phyloP scores from a whole-genome alignment of 495 filamentous ascomycete genomes.

The Xylaria cubensis region DNA sequence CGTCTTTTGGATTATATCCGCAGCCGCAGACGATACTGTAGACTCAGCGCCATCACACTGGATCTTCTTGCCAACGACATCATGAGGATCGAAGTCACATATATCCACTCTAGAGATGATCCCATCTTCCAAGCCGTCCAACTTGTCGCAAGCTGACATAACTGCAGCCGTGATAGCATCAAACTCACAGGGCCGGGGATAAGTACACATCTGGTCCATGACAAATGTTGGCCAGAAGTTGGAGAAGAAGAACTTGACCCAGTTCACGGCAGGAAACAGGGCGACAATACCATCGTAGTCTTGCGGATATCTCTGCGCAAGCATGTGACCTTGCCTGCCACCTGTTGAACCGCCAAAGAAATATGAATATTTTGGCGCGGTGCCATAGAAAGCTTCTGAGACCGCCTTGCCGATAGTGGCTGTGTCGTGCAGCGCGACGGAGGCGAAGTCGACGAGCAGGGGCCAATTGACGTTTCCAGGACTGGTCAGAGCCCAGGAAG shows the following conservation, averaged over 20 bases:
- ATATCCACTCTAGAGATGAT: conserved; percentile 34
- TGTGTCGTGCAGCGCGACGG: conserved; percentile 36
- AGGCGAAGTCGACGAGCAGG: conserved; percentile 48
- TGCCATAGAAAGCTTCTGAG: conserved; percentile 40
- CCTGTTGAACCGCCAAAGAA: conserved; percentile 47
- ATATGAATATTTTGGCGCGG: conserved; percentile 42
- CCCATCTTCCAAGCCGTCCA: conserved; percentile 41
- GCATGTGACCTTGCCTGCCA: conserved; percentile 45
- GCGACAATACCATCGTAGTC: conserved; percentile 48
- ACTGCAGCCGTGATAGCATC: conserved; percentile 37
- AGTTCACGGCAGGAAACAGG: conserved; percentile 39
- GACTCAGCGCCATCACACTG: conserved; percentile 24
- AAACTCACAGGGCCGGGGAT: conserved; percentile 37
- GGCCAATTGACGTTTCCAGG: conserved; percentile 52
- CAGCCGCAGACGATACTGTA: conserved; percentile 13
- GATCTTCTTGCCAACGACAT: conserved; percentile 27
- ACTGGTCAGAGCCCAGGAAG: conserved; percentile 48
- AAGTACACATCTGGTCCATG: conserved; percentile 30
- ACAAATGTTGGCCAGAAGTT: conserved; percentile 30
- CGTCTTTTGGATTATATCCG: conserved; percentile 14
- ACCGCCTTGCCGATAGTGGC: conserved; percentile 32
- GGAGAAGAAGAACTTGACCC: conserved; percentile 28
- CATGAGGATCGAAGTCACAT: conserved; percentile 32
- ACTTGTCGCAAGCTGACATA: conserved; percentile 41
- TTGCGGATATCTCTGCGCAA: conserved; percentile 46